phyloP scores from a whole-genome alignment of 2,329 filamentous ascomycete genomes.

The Monosporascus sp. region DNA sequence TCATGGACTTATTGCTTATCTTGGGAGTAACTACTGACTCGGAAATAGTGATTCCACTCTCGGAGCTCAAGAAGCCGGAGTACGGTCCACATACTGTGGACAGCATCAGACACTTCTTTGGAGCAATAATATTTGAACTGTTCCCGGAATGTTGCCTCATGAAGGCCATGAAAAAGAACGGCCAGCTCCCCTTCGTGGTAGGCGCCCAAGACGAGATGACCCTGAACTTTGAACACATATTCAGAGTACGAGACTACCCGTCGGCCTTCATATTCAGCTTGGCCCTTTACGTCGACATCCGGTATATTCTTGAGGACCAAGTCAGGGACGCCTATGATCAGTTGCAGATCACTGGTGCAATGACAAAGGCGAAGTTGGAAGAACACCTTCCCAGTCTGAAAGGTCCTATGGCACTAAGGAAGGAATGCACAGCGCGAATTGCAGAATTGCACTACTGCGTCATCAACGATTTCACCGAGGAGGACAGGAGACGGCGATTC shows the following conservation, averaged over 20 bases:
- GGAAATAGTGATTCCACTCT: slow-evolving; percentile 4
- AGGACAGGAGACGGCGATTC: slow-evolving; percentile 13
- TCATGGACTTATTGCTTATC: neutral
- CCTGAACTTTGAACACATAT: slow-evolving; percentile 16
- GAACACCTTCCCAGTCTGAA: slow-evolving; percentile 7
- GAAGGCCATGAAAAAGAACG: slow-evolving; percentile 21
- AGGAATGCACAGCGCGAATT: slow-evolving; percentile 5
- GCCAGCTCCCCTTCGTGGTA: slow-evolving; percentile 10
- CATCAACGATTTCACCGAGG: slow-evolving; percentile 14
- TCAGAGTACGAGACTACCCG: slow-evolving; percentile 12
- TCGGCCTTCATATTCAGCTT: slow-evolving; percentile 23
- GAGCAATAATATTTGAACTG: slow-evolving; percentile 14
- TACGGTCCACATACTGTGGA: slow-evolving; percentile 16
- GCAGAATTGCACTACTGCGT: slow-evolving; percentile 11
- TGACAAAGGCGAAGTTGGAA: slow-evolving; percentile 8
- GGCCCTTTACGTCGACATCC: slow-evolving; percentile 27
- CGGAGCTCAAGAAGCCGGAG: slow-evolving; percentile 1
- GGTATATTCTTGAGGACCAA: slow-evolving; percentile 22
- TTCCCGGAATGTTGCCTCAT: slow-evolving; percentile 19
- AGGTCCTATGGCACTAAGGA: slow-evolving; percentile 6
- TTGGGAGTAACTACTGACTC: neutral
- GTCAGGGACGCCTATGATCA: slow-evolving; percentile 12
- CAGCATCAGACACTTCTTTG: slow-evolving; percentile 13
- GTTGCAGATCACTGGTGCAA: slow-evolving; percentile 13
- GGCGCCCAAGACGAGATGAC: slow-evolving; percentile 23